phyloP scores from a whole-genome alignment of 139 green algal genomes.

The Asterochloris sp. region DNA sequence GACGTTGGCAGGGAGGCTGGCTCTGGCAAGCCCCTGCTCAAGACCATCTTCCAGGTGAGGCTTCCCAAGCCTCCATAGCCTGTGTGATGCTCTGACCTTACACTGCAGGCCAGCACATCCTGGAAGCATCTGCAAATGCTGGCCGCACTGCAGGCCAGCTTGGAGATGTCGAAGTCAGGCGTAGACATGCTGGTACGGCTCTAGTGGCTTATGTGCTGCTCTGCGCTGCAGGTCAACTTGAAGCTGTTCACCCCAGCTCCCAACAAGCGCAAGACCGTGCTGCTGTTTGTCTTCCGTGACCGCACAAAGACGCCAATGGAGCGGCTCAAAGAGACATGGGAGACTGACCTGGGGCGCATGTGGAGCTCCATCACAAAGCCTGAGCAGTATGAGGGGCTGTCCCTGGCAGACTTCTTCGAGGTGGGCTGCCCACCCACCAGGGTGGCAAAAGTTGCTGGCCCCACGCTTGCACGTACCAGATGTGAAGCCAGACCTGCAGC shows the following conservation, averaged over 20 bases:
- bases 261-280: slow-evolving; percentile 61
- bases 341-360: slow-evolving; percentile 73
- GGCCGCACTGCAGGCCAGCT: too few species aligned
- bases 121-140: neutral
- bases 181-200: too few species aligned
- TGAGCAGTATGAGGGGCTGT: slow-evolving; percentile 49
- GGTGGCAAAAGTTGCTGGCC: too few species aligned
- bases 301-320: slow-evolving; percentile 82
- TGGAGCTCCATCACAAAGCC: slow-evolving; percentile 92
- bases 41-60: slow-evolving; percentile 91
- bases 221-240: slow-evolving; percentile 84
- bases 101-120: neutral
- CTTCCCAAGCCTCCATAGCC: neutral
- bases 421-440: slow-evolving; percentile 37
- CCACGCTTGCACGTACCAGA: too few species aligned
- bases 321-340: slow-evolving; percentile 56
- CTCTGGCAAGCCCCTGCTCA: slow-evolving; percentile 95
- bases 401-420: slow-evolving; percentile 91
- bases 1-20: slow-evolving; percentile 96
- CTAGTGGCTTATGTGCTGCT: neutral
- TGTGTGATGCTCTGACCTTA: too few species aligned
- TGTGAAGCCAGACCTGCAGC: too few species aligned
- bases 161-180: too few species aligned
- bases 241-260: slow-evolving; percentile 91
- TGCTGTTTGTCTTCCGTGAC: slow-evolving; percentile 99